Evolutionary conservation across 805 yeast species (phyloP).

Genomic region (Starmera amethionina): DNA sequence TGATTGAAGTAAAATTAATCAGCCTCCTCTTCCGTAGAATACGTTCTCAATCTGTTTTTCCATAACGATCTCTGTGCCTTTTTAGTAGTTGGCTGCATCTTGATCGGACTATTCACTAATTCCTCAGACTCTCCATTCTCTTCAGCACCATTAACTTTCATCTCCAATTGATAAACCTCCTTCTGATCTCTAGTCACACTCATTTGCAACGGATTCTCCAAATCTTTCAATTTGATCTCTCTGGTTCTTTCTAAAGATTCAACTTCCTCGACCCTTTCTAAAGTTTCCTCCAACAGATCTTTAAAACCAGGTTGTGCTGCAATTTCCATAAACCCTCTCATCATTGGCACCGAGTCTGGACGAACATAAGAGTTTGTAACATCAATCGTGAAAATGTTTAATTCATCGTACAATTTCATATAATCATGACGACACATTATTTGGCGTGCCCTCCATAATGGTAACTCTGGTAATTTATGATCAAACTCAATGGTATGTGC

Average conservation of each 20-base stretch:
- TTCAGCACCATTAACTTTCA: conserved; percentile 3
- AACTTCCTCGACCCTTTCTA: conserved; percentile 61
- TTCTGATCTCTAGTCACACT: conserved; percentile 10
- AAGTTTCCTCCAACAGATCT: conserved; percentile 51
- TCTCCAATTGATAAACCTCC: conserved; percentile 5
- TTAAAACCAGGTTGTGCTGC: conserved; percentile 64
- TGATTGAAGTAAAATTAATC: too few species aligned
- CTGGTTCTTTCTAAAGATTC: conserved; percentile 73
- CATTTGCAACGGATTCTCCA: conserved; percentile 37
- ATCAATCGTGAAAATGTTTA: conserved; percentile 74
- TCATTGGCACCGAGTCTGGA: conserved; percentile 82
- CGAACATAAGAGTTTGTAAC: conserved; percentile 53
- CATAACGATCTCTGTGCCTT: conserved; percentile 15
- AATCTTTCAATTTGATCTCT: conserved; percentile 64
- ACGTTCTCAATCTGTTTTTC: conserved; percentile 12
- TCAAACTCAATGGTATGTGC: conserved; percentile 14
- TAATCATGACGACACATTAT: conserved; percentile 80
- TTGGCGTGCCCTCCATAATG: conserved; percentile 77
- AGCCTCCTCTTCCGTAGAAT: not conserved
- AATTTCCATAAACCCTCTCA: conserved; percentile 80
- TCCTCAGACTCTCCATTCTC: conserved; percentile 12
- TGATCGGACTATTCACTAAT: conserved; percentile 14
- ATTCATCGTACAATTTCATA: conserved; percentile 63
- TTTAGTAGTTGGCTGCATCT: conserved; percentile 18
- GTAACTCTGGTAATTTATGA: conserved; percentile 61